These are phyloP conservation scores for Ceratobasidium papillatum DNA, from an alignment of 1,284 basidiomycete genomes.

Conservation along the genomic window DNA sequence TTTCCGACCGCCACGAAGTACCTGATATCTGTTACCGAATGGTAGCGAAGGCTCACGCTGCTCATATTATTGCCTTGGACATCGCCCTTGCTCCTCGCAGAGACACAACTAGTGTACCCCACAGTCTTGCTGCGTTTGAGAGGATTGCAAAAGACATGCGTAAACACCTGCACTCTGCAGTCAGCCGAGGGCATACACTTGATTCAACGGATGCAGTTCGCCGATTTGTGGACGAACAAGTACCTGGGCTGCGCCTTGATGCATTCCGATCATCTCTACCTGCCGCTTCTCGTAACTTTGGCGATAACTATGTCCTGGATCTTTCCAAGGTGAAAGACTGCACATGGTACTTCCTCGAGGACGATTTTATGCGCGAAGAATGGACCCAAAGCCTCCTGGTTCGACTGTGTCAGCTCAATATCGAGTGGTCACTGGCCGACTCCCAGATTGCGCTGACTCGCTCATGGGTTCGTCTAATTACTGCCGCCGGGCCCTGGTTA, in stretches of 20 bases:
- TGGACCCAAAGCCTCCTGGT: conserved; percentile 59
- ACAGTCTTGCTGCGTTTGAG: conserved; percentile 67
- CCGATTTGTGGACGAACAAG: conserved; percentile 54
- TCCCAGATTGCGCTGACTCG: conserved; percentile 77
- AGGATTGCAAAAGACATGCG: conserved; percentile 66
- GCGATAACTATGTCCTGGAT: conserved; percentile 78
- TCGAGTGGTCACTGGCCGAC: conserved; percentile 86
- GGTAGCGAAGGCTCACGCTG: conserved; percentile 76
- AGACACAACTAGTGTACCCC: conserved; percentile 53
- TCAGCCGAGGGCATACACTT: neutral
- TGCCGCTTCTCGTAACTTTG: conserved; percentile 76
- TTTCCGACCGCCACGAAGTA: conserved; percentile 66
- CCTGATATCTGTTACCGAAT: conserved; percentile 73
- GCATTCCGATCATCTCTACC: conserved; percentile 72
- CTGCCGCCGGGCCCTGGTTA: conserved; percentile 69
- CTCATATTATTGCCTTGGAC: conserved; percentile 63
- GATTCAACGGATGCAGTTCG: conserved; percentile 53
- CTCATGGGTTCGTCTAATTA: conserved; percentile 80
- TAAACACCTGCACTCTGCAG: conserved; percentile 42
- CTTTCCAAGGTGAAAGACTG: conserved; percentile 45
- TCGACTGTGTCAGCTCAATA: conserved; percentile 70
- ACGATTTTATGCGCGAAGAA: conserved; percentile 48
- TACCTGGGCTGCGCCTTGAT: conserved; percentile 66
- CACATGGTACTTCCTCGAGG: conserved; percentile 45
- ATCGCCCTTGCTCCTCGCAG: conserved; percentile 47